These are phyloP conservation scores for Globisporangium camurandrum DNA, from an alignment of 352 stramenopile genomes.

Conservation along the genomic window DNA sequence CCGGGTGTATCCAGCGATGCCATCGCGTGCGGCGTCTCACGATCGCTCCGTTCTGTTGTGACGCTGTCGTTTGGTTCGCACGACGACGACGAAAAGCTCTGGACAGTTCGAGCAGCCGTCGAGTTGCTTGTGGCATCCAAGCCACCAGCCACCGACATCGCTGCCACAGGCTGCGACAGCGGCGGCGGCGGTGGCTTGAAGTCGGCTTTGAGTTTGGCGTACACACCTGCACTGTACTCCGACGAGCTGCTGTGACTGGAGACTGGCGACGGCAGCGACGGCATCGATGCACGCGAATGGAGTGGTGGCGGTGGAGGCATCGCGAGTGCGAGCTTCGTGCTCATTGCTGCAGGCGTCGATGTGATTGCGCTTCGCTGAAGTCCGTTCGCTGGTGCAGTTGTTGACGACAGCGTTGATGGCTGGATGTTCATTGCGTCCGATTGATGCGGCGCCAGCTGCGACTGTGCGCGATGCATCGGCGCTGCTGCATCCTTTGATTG, in stretches of 20 bases:
- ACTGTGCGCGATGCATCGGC: slow-evolving; percentile 3
- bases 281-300: neutral
- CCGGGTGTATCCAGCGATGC: too few relatives aligned
- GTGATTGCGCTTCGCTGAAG: slow-evolving; percentile 1
- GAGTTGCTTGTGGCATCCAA: slow-evolving; percentile 4
- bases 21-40: neutral
- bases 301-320: slow-evolving; percentile 1
- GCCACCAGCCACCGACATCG: neutral
- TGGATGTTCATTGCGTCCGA: neutral
- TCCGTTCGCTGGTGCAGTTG: neutral
- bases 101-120: neutral
- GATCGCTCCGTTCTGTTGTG: neutral
- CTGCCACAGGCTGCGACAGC: slow-evolving; percentile 6
- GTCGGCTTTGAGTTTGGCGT: slow-evolving; percentile 6
- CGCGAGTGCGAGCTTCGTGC: neutral
- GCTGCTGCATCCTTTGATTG: neutral
- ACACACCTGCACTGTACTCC: neutral
- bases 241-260: slow-evolving; percentile 6
- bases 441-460: neutral
- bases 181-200: slow-evolving; percentile 6
- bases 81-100: neutral
- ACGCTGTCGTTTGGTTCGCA: slow-evolving; percentile 1
- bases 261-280: neutral
- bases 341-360: neutral
- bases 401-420: neutral